Base-by-base conservation (phyloP, 1,284 basidiomycete species). In the Takashimella koratensis region DNA sequence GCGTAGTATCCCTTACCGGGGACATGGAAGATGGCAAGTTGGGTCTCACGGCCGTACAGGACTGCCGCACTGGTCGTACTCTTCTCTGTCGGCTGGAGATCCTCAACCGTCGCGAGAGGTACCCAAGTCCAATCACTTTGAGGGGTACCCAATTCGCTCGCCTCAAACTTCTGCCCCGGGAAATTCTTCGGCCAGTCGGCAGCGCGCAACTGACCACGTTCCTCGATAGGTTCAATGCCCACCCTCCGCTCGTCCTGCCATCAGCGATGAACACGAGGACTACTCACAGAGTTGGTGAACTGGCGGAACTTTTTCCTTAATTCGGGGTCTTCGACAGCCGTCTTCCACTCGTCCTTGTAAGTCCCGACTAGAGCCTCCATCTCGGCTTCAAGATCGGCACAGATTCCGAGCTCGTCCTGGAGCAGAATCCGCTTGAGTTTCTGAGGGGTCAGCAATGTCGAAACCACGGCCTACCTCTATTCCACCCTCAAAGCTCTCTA, bases 401-500 rank as follows among this genome's bases (percentile, higher is more conserved):
- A 88, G 62, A 90, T 87, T 3, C 86, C 86, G 0, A 90, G 80
- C 61, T 85, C 82, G 63, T 90, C 87, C n/a, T 87, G 82, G 45
- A 89, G 64, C 42, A 90, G 78, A 25, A 90, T 83, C 45, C 81
- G 81, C 50, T 80, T 79, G 10, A 88, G 77, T 74, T 82, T 82
- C 79, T 55, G 36, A 2, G 21, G 21, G 10, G 16, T 36, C 30
- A 36, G 30, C 30, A n/a, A n/a, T n/a, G n/a, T 36, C 30, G 16
- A 16, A 16, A 36, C 30, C 30, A 36, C 16, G 30, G 16, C 13
- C n/a, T 30, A 58, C 56, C 26, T 85, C 83, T 53, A 86, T 80
- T 0, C 86, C 86, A 5, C 84, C 84, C 19, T 87, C 85, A 70
- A 86, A 81, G 20, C 73, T 70, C 52, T 88, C 87, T n/a, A 88